Evolutionary conservation across 331 rosid genomes (phyloP), one percentile per base, ranked within the genome.

Genomic region (Acacia concinna): DNA sequence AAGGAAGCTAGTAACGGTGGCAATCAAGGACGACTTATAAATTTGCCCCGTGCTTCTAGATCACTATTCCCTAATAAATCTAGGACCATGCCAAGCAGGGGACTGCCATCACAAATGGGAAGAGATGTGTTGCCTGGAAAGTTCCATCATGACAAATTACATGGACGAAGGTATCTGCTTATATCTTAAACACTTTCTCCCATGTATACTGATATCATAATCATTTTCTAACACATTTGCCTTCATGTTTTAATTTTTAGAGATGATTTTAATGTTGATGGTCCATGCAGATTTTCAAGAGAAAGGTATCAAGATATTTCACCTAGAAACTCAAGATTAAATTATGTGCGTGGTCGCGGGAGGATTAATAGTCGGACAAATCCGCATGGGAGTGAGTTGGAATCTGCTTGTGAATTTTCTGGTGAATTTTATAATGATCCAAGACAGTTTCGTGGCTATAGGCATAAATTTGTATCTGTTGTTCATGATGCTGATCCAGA

Each of bases 271-370:
- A 89, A 89, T 70, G 37, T 79, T 66, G 96, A 92, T 59, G 78
- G 79, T 74, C 80, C 82, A 80, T 90, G 73, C 74, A 89, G 75
- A 75, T 88, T 87, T 86, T 84, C 90, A 59, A 86, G 91, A 82
- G 97, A 92, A 77, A 87, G 96, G 79, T 85, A 87, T 76, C 91
- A 85, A 59, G 95, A 90, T 72, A 86, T 84, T 60, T 82, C 95
- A 10, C 84, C 85, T 81, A 88, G 97, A 81, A 90, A 90, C 71
- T 70, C 89, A 59, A 93, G 92, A 73, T 10, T 85, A 63, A 89
- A 82, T 83, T 91, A 80, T 91, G 75, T 80, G 76, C 94, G 90
- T 59, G 90, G 97, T 57, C 85, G 97, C 81, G 96, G 94, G 72
- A 90, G 91, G 80, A 68, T 79, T 63, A 82, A 65, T 72, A 83